These are phyloP conservation scores for Diplodia intermedia DNA, from an alignment of 2,329 filamentous ascomycete species.

Conservation along the genomic window DNA sequence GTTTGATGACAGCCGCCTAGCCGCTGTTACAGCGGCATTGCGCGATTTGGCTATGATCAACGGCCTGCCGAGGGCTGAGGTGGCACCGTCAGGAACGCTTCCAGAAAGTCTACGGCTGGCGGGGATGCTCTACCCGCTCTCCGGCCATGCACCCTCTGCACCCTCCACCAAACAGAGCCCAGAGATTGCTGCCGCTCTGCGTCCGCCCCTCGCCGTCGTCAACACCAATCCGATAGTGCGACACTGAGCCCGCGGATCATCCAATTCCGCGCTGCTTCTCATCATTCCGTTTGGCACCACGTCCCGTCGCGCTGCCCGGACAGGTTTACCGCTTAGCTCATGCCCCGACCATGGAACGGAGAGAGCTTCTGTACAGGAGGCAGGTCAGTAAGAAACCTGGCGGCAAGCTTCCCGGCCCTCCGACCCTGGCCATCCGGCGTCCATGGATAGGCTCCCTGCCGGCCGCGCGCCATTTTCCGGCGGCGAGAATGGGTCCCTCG, in stretches of 20 bases:
- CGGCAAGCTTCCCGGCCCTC: conserved; percentile 7
- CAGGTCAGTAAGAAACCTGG: conserved; percentile 8
- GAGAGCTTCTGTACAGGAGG: not conserved
- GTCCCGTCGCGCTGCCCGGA: not conserved
- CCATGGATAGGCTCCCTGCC: conserved; percentile 12
- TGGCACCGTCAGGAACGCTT: conserved; percentile 30
- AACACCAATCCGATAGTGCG: conserved; percentile 28
- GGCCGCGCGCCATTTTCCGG: not conserved
- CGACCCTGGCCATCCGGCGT: conserved; percentile 11
- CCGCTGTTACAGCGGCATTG: not conserved
- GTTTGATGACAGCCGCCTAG: conserved; percentile 13
- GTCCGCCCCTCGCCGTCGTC: conserved; percentile 3
- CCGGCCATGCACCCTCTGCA: not conserved
- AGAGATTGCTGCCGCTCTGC: not conserved
- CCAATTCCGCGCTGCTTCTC: conserved; percentile 11
- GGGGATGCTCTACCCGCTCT: conserved; percentile 8
- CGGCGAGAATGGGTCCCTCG: not conserved
- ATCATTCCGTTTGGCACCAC: not conserved
- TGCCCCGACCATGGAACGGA: not conserved
- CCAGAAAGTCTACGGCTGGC: conserved; percentile 17
- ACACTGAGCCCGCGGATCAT: conserved; percentile 17
- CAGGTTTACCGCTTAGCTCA: conserved; percentile 27
- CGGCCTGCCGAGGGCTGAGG: not conserved
- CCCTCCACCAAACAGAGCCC: not conserved
- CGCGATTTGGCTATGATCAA: conserved; percentile 25